Conservation (phyloP, 1,284 basidiomycete genomes). For the Coriolopsis trogii region DNA sequence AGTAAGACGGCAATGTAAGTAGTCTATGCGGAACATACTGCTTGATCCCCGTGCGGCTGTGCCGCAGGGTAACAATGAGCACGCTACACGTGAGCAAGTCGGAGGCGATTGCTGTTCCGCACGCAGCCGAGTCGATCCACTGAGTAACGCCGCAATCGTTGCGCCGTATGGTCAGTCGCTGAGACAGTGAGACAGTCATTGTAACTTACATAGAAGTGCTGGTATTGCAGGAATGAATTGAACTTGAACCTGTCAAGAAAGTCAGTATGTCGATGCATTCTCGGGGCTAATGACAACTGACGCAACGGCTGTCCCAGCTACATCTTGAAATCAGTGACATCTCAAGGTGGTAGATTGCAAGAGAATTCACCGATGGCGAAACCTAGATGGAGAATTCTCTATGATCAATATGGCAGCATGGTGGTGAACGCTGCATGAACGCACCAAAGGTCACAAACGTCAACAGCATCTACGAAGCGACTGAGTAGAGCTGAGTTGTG, state of each 20-base stretch:
- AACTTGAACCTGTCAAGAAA: not conserved
- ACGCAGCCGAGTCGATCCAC: conserved; percentile 12
- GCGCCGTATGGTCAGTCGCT: not conserved
- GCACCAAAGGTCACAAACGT: not conserved
- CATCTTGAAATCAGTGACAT: not conserved
- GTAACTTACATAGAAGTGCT: conserved; percentile 2
- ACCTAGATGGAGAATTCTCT: not conserved
- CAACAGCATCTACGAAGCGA: not conserved
- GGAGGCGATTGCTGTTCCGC: not conserved
- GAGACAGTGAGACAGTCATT: no score
- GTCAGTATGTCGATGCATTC: not conserved
- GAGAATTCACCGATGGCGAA: not conserved
- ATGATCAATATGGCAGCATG: no score
- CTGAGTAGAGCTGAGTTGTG: not conserved
- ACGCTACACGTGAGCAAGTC: conserved; percentile 5
- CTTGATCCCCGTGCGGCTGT: conserved; percentile 3
- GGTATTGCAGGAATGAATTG: not conserved
- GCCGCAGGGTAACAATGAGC: conserved; percentile 1
- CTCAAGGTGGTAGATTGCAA: not conserved
- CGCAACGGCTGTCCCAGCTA: conserved; percentile 3
- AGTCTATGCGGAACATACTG: not conserved
- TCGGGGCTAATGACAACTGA: not conserved
- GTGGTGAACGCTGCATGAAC: not conserved
- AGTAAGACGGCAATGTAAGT: not conserved
- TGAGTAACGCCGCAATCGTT: not conserved